Evolutionary conservation across 78 protist species (phyloP), one percentile per base, ranked within the genome.

Genomic region (Dictyostelium purpureum): DNA sequence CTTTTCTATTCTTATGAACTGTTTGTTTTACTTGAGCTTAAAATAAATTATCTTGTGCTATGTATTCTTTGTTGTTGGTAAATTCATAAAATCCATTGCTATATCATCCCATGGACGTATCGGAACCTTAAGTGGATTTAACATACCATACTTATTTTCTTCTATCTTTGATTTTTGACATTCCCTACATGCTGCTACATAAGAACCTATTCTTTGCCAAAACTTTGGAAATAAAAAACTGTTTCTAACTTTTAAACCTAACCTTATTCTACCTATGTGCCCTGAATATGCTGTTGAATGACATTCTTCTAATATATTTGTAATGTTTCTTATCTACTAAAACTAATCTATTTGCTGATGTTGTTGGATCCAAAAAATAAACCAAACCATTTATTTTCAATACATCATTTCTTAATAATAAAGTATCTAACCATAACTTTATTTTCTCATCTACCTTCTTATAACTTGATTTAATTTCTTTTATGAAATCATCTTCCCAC

Each of bases 51-150:
- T n/a, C n/a, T n/a, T n/a, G n/a, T n/a, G n/a, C n/a, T n/a, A n/a
- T n/a, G n/a, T n/a, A 24, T 12, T 57, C 4, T 0, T n/a, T 0
- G 90, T 33, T 0, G 11, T 24, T 6, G 90, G 90, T 21, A 83
- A 26, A n/a, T 19, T 26, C 10, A 83, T 0, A 18, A 71, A 71
- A 45, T 83, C 90, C 80, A 83, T 69, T 0, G 90, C 24, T 0
- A 83, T 57, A 18, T 73, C 80, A 2, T 12, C 33, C 73, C 69
- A 83, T 38, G 80, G 81, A 31, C 57, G 5, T 4, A 24, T n/a
- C 1, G 80, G 74, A 11, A 73, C 37, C 6, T 79, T 73, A 28
- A 73, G 24, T 42, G 90, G 42, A 6, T n/a, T 19, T 19, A 80
- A 59, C 0, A 52, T 35, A 0, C 51, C 80, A 42, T 54, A 47